These are phyloP conservation scores for Microdochium paspali DNA, from an alignment of 2,329 filamentous ascomycete species.

Conservation along the genomic window DNA sequence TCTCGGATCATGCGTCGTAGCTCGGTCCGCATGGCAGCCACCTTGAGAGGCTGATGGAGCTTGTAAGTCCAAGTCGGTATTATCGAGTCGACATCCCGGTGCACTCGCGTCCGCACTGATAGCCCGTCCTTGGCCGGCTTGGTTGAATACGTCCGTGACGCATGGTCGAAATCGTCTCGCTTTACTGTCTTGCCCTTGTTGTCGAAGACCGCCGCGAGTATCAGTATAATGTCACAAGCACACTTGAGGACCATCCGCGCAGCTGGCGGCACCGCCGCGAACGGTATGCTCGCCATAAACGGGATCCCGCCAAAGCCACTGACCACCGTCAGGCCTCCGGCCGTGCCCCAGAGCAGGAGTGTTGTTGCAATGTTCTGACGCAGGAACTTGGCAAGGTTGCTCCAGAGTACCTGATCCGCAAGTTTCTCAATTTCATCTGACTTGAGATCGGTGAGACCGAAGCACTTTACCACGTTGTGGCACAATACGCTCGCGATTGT, in stretches of 20 bases:
- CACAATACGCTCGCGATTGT: slow-evolving; percentile 14
- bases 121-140: slow-evolving; percentile 4
- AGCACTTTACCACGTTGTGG: slow-evolving; percentile 12
- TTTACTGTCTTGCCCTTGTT: slow-evolving; percentile 11
- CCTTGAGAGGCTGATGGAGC: slow-evolving; percentile 9
- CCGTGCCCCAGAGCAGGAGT: slow-evolving; percentile 1
- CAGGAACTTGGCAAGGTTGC: slow-evolving; percentile 12
- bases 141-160: slow-evolving; percentile 7
- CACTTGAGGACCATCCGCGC: slow-evolving; percentile 11
- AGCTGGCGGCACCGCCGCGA: slow-evolving; percentile 10
- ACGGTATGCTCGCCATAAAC: slow-evolving; percentile 9
- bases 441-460: slow-evolving; percentile 10
- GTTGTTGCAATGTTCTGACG: slow-evolving; percentile 8
- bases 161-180: slow-evolving; percentile 10
- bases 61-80: slow-evolving; percentile 10
- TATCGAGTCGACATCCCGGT: slow-evolving; percentile 9
- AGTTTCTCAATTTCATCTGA: slow-evolving; percentile 10
- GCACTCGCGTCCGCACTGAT: slow-evolving; percentile 6
- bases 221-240: slow-evolving; percentile 11
- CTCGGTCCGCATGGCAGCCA: slow-evolving; percentile 8
- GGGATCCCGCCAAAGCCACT: slow-evolving; percentile 14
- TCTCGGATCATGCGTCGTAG: slow-evolving; percentile 6
- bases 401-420: slow-evolving; percentile 11
- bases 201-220: slow-evolving; percentile 8
- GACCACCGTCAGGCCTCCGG: slow-evolving; percentile 9